These are phyloP conservation scores for Fragaria iinumae DNA, from an alignment of 306 rosid species.

Conservation along the genomic window DNA sequence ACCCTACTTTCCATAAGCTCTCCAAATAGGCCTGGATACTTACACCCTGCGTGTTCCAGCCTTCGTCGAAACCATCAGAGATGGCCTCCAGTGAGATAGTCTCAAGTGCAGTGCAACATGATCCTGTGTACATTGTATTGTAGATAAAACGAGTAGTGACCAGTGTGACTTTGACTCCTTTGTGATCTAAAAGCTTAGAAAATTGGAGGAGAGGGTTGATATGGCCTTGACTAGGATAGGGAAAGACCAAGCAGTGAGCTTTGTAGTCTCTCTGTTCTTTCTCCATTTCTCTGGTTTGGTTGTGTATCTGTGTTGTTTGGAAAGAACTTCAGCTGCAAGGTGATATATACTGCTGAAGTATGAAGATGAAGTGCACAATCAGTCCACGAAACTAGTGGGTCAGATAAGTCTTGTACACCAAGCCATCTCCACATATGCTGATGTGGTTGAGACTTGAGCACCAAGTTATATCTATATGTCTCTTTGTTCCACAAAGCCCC, in stretches of 20 bases:
- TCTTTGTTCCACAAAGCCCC: not conserved
- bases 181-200: slow-evolving; percentile 31
- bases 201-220: slow-evolving; percentile 39
- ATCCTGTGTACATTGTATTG: slow-evolving; percentile 1
- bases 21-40: not conserved
- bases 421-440: not conserved
- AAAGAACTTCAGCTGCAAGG: not conserved
- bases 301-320: too few relatives aligned
- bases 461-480: not conserved
- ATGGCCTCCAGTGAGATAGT: slow-evolving; percentile 20
- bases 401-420: not conserved
- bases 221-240: slow-evolving; percentile 46
- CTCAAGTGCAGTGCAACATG: not conserved
- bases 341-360: not conserved
- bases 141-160: slow-evolving; percentile 19
- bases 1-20: not conserved
- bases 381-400: not conserved
- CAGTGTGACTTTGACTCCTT: slow-evolving; percentile 30
- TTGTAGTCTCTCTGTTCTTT: slow-evolving; percentile 10
- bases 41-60: not conserved
- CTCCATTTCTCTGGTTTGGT: slow-evolving; percentile 20
- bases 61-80: slow-evolving; percentile 1
- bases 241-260: slow-evolving; percentile 34
- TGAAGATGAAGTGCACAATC: slow-evolving; percentile 8
- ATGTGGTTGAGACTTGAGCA: not conserved